Conservation (phyloP, 345 rosid species). For the Cardamine occulta region DNA sequence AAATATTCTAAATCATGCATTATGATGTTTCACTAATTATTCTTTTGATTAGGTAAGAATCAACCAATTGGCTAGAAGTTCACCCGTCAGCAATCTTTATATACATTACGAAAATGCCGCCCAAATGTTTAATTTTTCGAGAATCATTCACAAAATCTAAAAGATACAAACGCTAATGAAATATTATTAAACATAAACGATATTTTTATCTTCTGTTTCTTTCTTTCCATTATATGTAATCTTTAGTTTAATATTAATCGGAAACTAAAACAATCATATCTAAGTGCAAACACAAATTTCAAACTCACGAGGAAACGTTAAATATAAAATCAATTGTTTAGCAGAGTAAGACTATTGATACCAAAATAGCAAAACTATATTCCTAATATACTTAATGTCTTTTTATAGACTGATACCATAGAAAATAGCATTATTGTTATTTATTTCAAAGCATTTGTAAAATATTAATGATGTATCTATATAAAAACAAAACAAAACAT, state of each 20-base stretch:
- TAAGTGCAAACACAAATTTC: constrained; percentile 5
- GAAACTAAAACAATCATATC: not conserved
- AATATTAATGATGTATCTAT: not conserved
- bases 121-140: not conserved
- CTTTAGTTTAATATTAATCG: not conserved
- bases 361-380: constrained; percentile 16
- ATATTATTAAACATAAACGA: not conserved
- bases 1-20: constrained; percentile 8
- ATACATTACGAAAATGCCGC: not conserved
- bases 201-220: not conserved
- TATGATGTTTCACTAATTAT: constrained; percentile 40
- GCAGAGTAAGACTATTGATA: not conserved
- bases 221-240: not conserved
- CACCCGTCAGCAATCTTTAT: constrained; percentile 32
- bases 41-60: constrained; percentile 41
- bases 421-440: not conserved
- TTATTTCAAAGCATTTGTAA: not conserved
- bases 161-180: not conserved
- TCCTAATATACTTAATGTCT: not conserved
- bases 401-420: constrained; percentile 16
- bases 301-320: constrained; percentile 5
- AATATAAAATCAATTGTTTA: not conserved
- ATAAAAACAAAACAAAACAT: not conserved
- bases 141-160: not conserved
- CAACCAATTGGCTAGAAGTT: constrained; percentile 28